A percentile compares a stretch with the other conserved stretches of the same genome.
Evolutionary conservation across 1,284 basidiomycete species (phyloP).

Genomic region (Gymnopus androsaceus): DNA sequence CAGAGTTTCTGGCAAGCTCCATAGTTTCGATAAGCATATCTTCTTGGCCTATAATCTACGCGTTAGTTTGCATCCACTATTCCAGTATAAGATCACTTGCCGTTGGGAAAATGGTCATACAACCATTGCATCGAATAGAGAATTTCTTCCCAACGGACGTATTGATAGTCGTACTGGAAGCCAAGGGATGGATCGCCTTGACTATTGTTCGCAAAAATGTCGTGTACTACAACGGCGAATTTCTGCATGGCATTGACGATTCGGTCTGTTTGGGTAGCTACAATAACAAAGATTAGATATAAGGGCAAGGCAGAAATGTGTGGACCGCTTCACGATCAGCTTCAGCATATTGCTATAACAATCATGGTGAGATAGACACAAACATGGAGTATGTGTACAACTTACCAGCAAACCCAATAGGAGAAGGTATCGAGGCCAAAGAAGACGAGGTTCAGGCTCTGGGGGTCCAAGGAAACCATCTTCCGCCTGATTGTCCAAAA

Average conservation of each 20-base stretch:
- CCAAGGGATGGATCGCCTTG: conserved; percentile 36
- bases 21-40: conserved; percentile 38
- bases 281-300: too few relatives aligned
- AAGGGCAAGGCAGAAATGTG: too few relatives aligned
- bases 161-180: conserved; percentile 43
- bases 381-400: neutral
- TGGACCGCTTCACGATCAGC: too few relatives aligned
- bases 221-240: conserved; percentile 35
- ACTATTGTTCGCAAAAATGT: conserved; percentile 34
- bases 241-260: conserved; percentile 39
- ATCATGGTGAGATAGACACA: neutral
- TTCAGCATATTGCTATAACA: conserved; percentile 41
- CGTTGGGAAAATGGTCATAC: conserved; percentile 38
- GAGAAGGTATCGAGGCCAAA: conserved; percentile 42
- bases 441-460: conserved; percentile 36
- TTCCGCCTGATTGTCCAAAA: conserved; percentile 33
- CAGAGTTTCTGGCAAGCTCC: conserved; percentile 36
- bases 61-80: neutral
- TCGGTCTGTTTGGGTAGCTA: conserved; percentile 32
- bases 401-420: conserved; percentile 38
- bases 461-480: conserved; percentile 43
- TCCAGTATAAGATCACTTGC: conserved; percentile 18
- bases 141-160: conserved; percentile 43
- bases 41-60: conserved; percentile 32
- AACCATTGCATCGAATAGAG: conserved; percentile 40